phyloP scores from a whole-genome alignment of 371 early-diverging fungal species.

The Mycotypha africana region DNA sequence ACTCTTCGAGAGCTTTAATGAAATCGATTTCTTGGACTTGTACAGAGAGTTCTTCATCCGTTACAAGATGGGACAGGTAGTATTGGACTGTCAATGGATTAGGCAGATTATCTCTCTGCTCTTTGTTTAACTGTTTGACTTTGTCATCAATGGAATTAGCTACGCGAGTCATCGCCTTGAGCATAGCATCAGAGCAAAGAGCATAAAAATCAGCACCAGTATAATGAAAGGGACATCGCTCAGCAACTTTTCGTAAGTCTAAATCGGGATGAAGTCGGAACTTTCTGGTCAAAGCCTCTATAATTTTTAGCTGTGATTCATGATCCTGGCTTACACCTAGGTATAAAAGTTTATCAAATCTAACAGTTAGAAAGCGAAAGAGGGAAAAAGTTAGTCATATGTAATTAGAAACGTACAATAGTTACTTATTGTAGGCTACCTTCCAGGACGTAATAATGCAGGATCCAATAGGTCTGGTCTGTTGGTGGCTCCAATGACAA shows the following conservation, averaged over 20 bases:
- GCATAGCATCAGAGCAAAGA: conserved; percentile 93
- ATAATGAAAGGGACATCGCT: conserved; percentile 82
- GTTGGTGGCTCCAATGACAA: conserved; percentile 99
- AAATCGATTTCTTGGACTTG: conserved; percentile 83
- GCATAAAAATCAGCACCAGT: conserved; percentile 99
- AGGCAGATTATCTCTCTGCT: conserved; percentile 23
- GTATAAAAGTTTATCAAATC: conserved; percentile 95
- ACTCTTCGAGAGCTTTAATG: conserved; percentile 71
- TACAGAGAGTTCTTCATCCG: conserved; percentile 61
- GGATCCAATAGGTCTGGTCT: conserved; percentile 98
- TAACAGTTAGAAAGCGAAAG: too few relatives aligned
- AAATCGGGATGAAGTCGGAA: conserved; percentile 79
- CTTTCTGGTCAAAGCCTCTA: conserved; percentile 93
- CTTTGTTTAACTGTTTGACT: conserved; percentile 36
- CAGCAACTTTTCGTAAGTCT: conserved; percentile 70
- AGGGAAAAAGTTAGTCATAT: too few relatives aligned
- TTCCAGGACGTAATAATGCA: conserved; percentile 63
- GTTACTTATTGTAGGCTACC: conserved; percentile 15
- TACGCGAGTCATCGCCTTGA: conserved; percentile 91
- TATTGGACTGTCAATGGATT: conserved; percentile 73
- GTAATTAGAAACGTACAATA: too few relatives aligned
- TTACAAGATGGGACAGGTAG: conserved; percentile 76
- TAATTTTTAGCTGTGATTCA: conserved; percentile 80
- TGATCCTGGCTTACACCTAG: conserved; percentile 88
- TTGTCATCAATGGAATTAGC: conserved; percentile 75